These are phyloP conservation scores for Peterozyma toletana DNA, from an alignment of 805 yeast species.

Conservation along the genomic window DNA sequence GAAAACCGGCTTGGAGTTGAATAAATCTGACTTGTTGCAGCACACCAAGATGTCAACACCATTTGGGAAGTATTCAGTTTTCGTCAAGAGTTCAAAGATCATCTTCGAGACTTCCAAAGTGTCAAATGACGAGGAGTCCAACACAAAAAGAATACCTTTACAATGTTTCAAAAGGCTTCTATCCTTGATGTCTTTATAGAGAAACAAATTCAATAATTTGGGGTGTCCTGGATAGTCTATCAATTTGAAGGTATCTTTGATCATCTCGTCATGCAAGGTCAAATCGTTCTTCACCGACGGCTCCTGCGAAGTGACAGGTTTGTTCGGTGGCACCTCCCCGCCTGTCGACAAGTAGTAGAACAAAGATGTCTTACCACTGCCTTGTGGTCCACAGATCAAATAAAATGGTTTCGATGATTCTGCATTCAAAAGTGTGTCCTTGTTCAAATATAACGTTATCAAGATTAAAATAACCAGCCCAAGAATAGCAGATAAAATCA, in stretches of 20 bases:
- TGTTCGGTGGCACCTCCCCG: constrained; percentile 15
- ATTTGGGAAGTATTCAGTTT: constrained; percentile 54
- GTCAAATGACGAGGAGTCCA: constrained; percentile 65
- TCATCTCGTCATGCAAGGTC: constrained; percentile 31
- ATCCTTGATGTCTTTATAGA: constrained; percentile 38
- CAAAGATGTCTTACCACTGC: constrained; percentile 17
- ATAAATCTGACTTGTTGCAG: constrained; percentile 80
- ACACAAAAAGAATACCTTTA: constrained; percentile 64
- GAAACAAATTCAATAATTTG: constrained; percentile 55
- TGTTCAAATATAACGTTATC: constrained; percentile 7
- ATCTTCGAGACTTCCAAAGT: constrained; percentile 46
- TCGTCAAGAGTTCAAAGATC: constrained; percentile 49
- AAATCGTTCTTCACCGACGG: constrained; percentile 31
- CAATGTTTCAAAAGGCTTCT: constrained; percentile 30
- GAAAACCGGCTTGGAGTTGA: constrained; percentile 67
- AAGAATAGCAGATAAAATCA: not conserved
- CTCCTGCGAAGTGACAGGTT: constrained; percentile 43
- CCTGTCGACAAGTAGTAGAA: constrained; percentile 13
- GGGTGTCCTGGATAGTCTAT: constrained; percentile 88
- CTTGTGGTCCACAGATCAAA: constrained; percentile 15
- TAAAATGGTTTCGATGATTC: constrained; percentile 2
- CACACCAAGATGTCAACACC: constrained; percentile 75
- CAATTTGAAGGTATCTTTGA: constrained; percentile 36
- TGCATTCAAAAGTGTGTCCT: constrained; percentile 1
- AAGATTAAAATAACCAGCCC: constrained; percentile 11